phyloP scores from a whole-genome alignment of 129 eudicot species.

The Solidago caesia region DNA sequence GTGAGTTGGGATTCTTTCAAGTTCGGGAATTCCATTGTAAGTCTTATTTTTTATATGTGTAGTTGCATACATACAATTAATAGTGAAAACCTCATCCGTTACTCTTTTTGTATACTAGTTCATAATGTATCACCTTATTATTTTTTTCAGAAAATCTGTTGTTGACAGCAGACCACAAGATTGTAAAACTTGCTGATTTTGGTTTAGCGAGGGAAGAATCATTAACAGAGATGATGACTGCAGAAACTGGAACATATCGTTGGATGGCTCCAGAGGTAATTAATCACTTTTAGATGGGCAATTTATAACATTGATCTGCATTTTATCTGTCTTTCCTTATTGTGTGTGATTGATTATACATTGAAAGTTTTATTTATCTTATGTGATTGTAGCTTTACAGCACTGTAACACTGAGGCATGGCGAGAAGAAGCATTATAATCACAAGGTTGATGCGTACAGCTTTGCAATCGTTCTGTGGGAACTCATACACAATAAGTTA shows the following conservation, averaged over 20 bases:
- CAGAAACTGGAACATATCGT: conserved; percentile 86
- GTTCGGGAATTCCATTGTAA: background rate
- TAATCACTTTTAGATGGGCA: conserved; percentile 21
- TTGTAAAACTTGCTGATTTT: conserved; percentile 81
- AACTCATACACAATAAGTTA: conserved; percentile 80
- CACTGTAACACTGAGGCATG: conserved; percentile 78
- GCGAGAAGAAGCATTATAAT: conserved; percentile 84
- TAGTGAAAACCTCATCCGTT: background rate
- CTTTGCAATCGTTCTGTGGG: conserved; percentile 89
- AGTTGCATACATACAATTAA: background rate
- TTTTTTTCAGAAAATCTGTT: conserved; percentile 63
- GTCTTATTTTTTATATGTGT: background rate
- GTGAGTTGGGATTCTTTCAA: conserved; percentile 15
- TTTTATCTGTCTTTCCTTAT: background rate
- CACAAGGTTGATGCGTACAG: conserved; percentile 91
- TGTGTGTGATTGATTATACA: background rate
- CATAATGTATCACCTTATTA: background rate
- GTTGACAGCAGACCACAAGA: conserved; percentile 66
- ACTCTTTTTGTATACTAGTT: background rate
- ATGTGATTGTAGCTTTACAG: conserved; percentile 72
- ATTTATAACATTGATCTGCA: background rate
- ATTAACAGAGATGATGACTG: conserved; percentile 91
- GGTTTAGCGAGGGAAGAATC: conserved; percentile 91
- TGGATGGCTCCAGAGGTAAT: conserved; percentile 96
- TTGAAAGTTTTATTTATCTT: conserved; percentile 2